Evolutionary conservation across 257 asterid species (phyloP).

Genomic region (Rhazya stricta): DNA sequence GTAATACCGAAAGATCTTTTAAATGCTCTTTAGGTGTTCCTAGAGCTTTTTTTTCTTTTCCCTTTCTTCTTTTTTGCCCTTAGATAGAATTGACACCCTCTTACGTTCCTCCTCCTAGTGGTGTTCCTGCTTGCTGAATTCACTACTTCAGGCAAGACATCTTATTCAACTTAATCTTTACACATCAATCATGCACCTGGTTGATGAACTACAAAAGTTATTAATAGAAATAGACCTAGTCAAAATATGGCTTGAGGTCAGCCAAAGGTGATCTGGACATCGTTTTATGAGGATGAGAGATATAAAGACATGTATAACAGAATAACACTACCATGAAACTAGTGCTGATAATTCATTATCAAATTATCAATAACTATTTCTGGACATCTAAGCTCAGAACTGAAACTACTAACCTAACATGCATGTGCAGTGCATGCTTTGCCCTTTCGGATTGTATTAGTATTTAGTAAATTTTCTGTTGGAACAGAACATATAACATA

Average conservation of each 20-base stretch:
- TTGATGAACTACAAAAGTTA: background rate
- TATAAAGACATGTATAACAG: background rate
- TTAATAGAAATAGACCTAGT: background rate
- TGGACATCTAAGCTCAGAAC: background rate
- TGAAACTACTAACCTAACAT: background rate
- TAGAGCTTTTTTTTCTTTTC: background rate
- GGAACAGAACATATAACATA: background rate
- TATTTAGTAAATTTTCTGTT: background rate
- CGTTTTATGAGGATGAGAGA: background rate
- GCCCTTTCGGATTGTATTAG: background rate
- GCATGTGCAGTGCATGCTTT: background rate
- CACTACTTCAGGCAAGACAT: background rate
- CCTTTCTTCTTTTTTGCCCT: background rate
- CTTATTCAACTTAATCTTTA: too few species aligned
- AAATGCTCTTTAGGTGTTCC: background rate
- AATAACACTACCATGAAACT: too few species aligned
- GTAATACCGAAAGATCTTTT: background rate
- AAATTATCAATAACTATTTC: background rate
- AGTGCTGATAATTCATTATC: background rate
- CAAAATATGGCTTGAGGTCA: background rate
- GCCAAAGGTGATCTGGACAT: background rate
- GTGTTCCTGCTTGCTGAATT: conserved; percentile 3
- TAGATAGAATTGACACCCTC: background rate
- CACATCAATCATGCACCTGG: background rate
- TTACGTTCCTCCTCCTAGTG: background rate